Percentiles rank a stretch among this genome's conserved stretches.
phyloP scores from a whole-genome alignment of 352 stramenopile species.

The Peronospora destructor region DNA sequence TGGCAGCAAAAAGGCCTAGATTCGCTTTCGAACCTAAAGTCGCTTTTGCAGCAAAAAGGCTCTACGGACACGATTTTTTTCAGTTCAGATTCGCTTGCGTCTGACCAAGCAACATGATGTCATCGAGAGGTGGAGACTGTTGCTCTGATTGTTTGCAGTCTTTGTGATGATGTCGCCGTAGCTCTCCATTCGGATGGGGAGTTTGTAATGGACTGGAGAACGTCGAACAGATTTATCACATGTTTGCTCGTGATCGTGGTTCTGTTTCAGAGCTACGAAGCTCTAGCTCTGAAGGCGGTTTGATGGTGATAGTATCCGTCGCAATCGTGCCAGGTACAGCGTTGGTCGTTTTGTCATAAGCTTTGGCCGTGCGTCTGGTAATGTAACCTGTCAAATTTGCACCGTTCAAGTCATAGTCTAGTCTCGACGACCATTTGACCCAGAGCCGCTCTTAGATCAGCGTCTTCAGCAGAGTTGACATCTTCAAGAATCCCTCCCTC shows the following conservation, averaged over 20 bases:
- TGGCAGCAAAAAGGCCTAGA: too few relatives aligned
- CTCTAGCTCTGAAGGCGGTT: conserved; percentile 6
- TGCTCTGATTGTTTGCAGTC: too few relatives aligned
- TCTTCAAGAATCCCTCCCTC: conserved; percentile 9
- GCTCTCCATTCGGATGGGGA: too few relatives aligned
- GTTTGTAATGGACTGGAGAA: not conserved
- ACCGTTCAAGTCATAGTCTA: too few relatives aligned
- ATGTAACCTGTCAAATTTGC: conserved; percentile 1
- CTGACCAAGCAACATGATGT: too few relatives aligned
- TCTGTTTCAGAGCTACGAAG: conserved; percentile 4
- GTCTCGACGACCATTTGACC: conserved; percentile 42
- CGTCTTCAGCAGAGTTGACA: conserved; percentile 60
- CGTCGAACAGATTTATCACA: too few relatives aligned
- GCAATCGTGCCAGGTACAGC: conserved; percentile 10
- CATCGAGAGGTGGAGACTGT: too few relatives aligned
- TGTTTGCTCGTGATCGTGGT: conserved; percentile 3
- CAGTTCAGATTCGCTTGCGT: too few relatives aligned
- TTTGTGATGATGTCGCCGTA: too few relatives aligned
- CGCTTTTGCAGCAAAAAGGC: too few relatives aligned
- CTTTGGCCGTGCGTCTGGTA: conserved; percentile 8
- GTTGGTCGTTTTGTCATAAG: conserved; percentile 3
- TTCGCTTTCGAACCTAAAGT: too few relatives aligned
- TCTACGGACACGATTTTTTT: too few relatives aligned
- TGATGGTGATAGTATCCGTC: conserved; percentile 7
- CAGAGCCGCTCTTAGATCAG: conserved; percentile 67